Percentiles rank a stretch among this genome's conserved stretches.
Evolutionary conservation across 1,139 yeast genomes (phyloP).

Genomic region (Yamadazyma sp.): DNA sequence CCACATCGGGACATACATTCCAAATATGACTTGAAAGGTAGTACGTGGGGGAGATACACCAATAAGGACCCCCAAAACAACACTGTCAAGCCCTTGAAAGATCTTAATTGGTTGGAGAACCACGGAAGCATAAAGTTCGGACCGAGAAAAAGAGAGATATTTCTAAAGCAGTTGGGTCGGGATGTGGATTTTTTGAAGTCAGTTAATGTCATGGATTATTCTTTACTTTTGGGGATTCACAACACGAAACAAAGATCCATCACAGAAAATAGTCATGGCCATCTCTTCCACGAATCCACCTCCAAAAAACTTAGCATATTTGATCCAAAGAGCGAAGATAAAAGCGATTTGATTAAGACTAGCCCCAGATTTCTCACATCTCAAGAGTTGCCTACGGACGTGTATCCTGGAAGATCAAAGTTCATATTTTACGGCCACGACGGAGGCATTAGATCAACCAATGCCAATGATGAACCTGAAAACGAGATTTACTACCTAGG

Average conservation of each 20-base stretch:
- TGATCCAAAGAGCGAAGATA: constrained; percentile 44
- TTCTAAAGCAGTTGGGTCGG: constrained; percentile 66
- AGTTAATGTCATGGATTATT: constrained; percentile 93
- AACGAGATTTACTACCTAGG: constrained; percentile 85
- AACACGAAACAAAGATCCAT: constrained; percentile 60
- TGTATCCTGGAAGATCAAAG: constrained; percentile 50
- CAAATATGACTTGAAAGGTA: constrained; percentile 91
- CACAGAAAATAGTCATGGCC: constrained; percentile 5
- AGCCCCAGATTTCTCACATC: constrained; percentile 47
- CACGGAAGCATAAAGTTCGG: constrained; percentile 69
- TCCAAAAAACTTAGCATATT: constrained; percentile 46
- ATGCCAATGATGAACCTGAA: constrained; percentile 60
- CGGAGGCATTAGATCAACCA: constrained; percentile 84
- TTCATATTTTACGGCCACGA: constrained; percentile 73
- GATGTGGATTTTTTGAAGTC: constrained; percentile 75
- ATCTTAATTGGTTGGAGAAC: constrained; percentile 80
- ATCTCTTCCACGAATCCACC: constrained; percentile 25
- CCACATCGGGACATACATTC: constrained; percentile 86
- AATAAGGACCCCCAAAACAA: constrained; percentile 29
- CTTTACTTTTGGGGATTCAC: constrained; percentile 83
- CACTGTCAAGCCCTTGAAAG: constrained; percentile 60
- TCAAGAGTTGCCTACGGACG: constrained; percentile 46
- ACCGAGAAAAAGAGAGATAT: constrained; percentile 57
- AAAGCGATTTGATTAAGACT: constrained; percentile 45
- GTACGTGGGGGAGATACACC: constrained; percentile 80